Conservation (phyloP, 805 yeast genomes). For the Saccharomycopsis amapae region DNA sequence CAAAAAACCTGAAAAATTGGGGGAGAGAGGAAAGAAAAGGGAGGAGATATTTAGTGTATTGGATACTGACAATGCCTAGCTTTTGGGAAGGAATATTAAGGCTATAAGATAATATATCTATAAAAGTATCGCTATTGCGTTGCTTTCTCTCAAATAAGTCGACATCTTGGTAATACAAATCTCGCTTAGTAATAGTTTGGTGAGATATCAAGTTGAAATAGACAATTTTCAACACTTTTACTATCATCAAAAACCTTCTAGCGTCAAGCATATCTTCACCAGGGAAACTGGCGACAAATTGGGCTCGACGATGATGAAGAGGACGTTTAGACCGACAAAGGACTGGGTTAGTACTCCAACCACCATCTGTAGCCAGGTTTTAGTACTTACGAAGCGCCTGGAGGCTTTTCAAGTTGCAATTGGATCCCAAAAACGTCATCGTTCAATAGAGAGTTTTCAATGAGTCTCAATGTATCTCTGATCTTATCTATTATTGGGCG, state of each 20-base stretch:
- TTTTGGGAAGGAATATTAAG: conserved; percentile 34
- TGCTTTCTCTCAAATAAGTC: conserved; percentile 41
- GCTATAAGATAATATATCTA: conserved; percentile 34
- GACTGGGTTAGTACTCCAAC: too few species aligned
- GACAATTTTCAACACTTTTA: conserved; percentile 15
- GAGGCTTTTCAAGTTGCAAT: conserved; percentile 3
- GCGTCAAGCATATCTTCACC: too few species aligned
- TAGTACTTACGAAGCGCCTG: too few species aligned
- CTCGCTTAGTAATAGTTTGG: conserved; percentile 38
- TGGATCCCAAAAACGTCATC: conserved; percentile 9
- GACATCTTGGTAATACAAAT: conserved; percentile 57
- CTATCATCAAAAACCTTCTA: conserved; percentile 10
- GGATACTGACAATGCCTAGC: conserved; percentile 35
- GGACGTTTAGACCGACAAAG: too few species aligned
- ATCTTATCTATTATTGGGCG: neutral
- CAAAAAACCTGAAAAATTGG: neutral
- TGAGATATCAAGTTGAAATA: conserved; percentile 19
- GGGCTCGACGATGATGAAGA: too few species aligned
- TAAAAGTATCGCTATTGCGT: conserved; percentile 32
- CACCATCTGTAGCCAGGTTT: too few species aligned
- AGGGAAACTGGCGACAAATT: too few species aligned
- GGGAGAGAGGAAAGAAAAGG: too few species aligned
- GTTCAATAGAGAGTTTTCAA: conserved; percentile 12
- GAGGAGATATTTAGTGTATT: too few species aligned
- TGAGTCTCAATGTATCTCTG: conserved; percentile 4